Evolutionary conservation across 208 protist species (phyloP), one percentile per base, ranked within the genome.

Genomic region (Trypanosoma avium): DNA sequence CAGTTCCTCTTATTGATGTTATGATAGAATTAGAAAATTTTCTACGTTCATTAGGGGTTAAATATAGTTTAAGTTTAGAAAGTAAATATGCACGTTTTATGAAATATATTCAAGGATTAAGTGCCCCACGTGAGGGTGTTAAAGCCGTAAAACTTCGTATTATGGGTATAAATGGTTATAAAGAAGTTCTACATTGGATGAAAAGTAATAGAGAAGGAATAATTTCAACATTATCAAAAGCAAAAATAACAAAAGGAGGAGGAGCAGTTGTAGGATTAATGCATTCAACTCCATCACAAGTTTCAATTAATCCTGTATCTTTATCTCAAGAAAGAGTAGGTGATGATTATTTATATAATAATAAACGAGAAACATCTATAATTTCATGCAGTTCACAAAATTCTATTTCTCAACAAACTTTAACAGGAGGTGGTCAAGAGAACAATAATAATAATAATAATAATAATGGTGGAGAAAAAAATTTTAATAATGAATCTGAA

Each of bases 11-110:
- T 8, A 63, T 77, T 17, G 88, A 95, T 33, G 73, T 91, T 24
- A 30, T 58, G 6, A 52, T 48, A 26, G 80, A 91, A 19, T 33
- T 91, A 26, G 55, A 60, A 17, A 27, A 43, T 1, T 86, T 88
- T 17, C 55, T 95, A 21, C 26, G 24, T 1, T 48, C 52, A 26
- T 42, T 81, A 19, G 10, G 33, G n/a, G 67, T 95, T 0, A 55
- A 61, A 26, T 88, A 75, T 55, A 69, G 73, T 40, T 55, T 53
- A 15, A 82, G 77, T 35, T 77, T 79, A 19, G 78, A 86, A 53
- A 81, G 85, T 50, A 95, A 95, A 63, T 92, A 76, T 65, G 58
- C 53, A 12, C 79, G 81, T 21, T 91, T 88, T 57, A 64, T 80
- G 36, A 72, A 70, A 38, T 79, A 77, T 50, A 35, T 76, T 12